Evolutionary conservation across 495 filamentous ascomycete genomes (phyloP).

Genomic region (Aspergillus mulundensis): DNA sequence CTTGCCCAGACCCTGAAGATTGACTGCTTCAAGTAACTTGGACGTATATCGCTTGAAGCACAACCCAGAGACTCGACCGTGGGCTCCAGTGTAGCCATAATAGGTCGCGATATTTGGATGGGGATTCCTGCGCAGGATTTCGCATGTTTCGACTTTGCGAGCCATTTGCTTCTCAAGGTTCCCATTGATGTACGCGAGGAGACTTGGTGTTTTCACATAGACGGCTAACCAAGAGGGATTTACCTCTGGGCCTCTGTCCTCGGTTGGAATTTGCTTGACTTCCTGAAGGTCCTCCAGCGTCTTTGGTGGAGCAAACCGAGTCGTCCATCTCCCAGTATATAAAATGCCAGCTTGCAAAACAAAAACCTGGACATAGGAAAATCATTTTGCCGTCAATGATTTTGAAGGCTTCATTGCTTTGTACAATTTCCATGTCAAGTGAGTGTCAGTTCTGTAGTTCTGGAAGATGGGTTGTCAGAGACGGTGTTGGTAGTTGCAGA

Average conservation of each 20-base stretch:
- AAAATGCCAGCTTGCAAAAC: slow-evolving; percentile 17
- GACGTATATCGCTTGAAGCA: slow-evolving; percentile 36
- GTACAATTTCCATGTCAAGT: slow-evolving; percentile 20
- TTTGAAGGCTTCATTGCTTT: slow-evolving; percentile 23
- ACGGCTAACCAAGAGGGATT: slow-evolving; percentile 18
- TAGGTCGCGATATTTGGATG: slow-evolving; percentile 38
- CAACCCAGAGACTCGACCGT: slow-evolving; percentile 33
- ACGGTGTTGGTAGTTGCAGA: too few species aligned
- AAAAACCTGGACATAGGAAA: slow-evolving; percentile 23
- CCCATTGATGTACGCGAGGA: slow-evolving; percentile 18
- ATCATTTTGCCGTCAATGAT: slow-evolving; percentile 17
- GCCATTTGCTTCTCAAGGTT: slow-evolving; percentile 20
- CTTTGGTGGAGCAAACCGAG: slow-evolving; percentile 16
- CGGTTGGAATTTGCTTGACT: slow-evolving; percentile 16
- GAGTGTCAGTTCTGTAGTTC: too few species aligned
- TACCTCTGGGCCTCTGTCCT: slow-evolving; percentile 18
- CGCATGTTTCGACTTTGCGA: slow-evolving; percentile 24
- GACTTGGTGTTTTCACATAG: slow-evolving; percentile 25
- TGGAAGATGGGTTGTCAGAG: too few species aligned
- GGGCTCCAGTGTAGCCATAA: slow-evolving; percentile 27
- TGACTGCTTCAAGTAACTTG: slow-evolving; percentile 29
- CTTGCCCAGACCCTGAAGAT: slow-evolving; percentile 18
- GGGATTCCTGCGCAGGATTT: slow-evolving; percentile 32
- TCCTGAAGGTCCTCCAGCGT: slow-evolving; percentile 9
- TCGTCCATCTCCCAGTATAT: slow-evolving; percentile 22